Conservation (phyloP, 164 flowering plant genomes). For the Stephania japonica region DNA sequence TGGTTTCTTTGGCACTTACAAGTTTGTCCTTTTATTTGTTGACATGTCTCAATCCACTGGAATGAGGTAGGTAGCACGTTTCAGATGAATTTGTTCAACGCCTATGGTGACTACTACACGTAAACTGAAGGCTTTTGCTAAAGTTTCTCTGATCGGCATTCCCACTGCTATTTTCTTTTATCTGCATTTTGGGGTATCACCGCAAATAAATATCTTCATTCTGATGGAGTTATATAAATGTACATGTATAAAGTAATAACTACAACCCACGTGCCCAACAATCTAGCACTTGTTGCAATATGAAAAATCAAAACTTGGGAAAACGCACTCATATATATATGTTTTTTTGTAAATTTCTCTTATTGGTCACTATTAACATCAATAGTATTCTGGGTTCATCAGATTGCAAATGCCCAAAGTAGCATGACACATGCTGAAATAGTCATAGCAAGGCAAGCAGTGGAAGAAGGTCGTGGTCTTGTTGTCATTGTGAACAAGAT, state of each 20-base stretch:
- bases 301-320: no score
- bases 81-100: not conserved
- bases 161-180: not conserved
- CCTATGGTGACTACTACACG: not conserved
- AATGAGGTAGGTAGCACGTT: not conserved
- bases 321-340: no score
- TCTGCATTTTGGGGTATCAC: not conserved
- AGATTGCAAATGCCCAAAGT: constrained; percentile 72
- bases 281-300: no score
- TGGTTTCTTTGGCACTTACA: not conserved
- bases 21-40: not conserved
- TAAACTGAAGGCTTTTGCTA: not conserved
- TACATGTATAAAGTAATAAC: not conserved
- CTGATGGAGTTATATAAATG: not conserved
- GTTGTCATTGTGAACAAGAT: constrained; percentile 91
- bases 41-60: not conserved
- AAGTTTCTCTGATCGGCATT: not conserved
- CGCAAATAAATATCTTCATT: not conserved
- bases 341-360: not conserved
- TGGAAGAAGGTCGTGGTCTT: constrained; percentile 95
- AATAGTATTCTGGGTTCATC: not conserved
- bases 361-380: not conserved
- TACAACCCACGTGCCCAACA: no score
- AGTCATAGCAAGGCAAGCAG: constrained; percentile 85
- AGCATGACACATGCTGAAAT: constrained; percentile 95